phyloP scores from a whole-genome alignment of 306 rosid species.

The Prunus mongolica region DNA sequence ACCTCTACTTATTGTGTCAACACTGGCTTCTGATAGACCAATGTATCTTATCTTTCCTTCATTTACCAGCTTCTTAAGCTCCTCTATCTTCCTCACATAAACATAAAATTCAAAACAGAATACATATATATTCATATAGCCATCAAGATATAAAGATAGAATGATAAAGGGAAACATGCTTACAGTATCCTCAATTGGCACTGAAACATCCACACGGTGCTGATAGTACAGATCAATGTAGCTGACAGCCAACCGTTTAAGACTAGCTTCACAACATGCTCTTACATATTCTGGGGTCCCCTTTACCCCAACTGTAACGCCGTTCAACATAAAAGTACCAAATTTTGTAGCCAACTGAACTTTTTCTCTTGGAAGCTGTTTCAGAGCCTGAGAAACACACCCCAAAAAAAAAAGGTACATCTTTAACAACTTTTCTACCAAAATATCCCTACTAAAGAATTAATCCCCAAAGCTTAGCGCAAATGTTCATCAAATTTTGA shows the following conservation, averaged over 20 bases:
- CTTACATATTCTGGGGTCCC: conserved; percentile 62
- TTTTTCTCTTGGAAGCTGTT: conserved; percentile 60
- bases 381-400: conserved; percentile 46
- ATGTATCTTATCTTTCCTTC: conserved; percentile 63
- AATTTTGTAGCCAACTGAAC: conserved; percentile 72
- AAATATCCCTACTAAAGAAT: too few species aligned
- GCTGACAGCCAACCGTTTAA: conserved; percentile 37
- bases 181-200: conserved; percentile 76
- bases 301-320: conserved; percentile 21
- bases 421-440: neutral
- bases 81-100: conserved; percentile 15
- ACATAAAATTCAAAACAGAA: neutral
- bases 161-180: conserved; percentile 15
- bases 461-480: too few species aligned
- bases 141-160: neutral
- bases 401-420: neutral
- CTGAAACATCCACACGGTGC: conserved; percentile 54
- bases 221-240: conserved; percentile 61
- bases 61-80: conserved; percentile 55
- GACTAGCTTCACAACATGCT: conserved; percentile 66
- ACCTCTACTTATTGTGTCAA: conserved; percentile 59
- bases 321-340: conserved; percentile 31
- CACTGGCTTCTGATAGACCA: conserved; percentile 57
- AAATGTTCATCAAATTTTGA: neutral
- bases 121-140: too few species aligned